Evolutionary conservation across 192 early-diverging fungal genomes (phyloP).

Genomic region (Backusella circina): DNA sequence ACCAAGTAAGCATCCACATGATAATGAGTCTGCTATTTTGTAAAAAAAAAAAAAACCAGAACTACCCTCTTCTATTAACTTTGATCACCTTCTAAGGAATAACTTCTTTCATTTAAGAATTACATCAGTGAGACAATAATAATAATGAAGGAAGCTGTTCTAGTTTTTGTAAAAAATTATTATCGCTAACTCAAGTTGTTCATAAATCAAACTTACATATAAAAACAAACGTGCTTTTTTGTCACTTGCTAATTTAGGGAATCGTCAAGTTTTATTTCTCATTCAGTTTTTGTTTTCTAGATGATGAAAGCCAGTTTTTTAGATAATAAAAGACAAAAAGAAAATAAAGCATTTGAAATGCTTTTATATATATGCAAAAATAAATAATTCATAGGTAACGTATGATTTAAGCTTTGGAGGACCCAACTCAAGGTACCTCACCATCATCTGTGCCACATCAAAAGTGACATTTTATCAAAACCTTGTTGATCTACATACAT

Average conservation of each 20-base stretch:
- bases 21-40: not conserved
- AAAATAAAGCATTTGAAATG: not conserved
- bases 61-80: no score
- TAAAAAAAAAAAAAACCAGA: not conserved
- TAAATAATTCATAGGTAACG: not conserved
- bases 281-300: not conserved
- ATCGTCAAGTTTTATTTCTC: not conserved
- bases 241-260: no score
- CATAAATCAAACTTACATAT: no score
- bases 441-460: not conserved
- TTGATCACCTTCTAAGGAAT: not conserved
- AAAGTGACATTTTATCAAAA: not conserved
- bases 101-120: not conserved
- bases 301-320: not conserved
- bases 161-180: no score
- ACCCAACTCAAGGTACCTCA: not conserved
- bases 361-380: not conserved
- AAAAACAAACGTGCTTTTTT: no score
- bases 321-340: not conserved
- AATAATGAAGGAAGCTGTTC: no score
- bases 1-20: not conserved
- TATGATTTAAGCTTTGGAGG: not conserved
- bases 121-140: no score
- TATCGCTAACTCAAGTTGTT: no score
- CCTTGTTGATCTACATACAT: no score